Evolutionary conservation across 805 yeast genomes (phyloP), one percentile per base, ranked within the genome.

Genomic region (Saccharomycopsis guyanensis): DNA sequence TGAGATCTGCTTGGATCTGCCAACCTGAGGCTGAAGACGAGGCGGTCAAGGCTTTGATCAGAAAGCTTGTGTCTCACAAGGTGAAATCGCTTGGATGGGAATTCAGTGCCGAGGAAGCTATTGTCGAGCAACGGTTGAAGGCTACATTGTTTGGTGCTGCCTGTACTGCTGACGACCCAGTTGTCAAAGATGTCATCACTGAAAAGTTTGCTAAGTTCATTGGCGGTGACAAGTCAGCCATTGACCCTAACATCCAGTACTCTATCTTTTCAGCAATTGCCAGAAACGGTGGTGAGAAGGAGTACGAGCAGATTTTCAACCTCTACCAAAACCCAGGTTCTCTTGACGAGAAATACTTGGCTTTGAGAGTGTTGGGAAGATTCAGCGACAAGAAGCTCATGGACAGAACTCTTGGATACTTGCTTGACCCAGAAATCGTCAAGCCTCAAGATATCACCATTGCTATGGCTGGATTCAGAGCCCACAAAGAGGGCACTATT

Each of bases 391-490:
- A 68, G 2, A 66, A 68, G 43, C 63, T 80, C 43, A 68, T 78
- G 47, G 66, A 75, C 56, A 76, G 76, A 68, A 75, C 85, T 4
- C 66, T 80, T 24, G 70, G 65, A 2, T 69, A 71, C 58, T 61
- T 80, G 53, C 72, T 81, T 52, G 76, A 80, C 52, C 81, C 82
- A 27, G 64, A 78, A 39, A 68, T 70, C 36, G 69, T 83, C 50
- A 75, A 78, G 55, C 63, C 66, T 34, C 94, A 86, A 68, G 95
- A 86, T 61, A 73, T 82, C 45, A 78, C 78, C 65, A 72, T 78
- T 54, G 94, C 95, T 53, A 71, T 91, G 77, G 75, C 68, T 51
- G 89, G 93, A 37, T 67, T 86, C 68, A 70, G 82, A 56, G 58
- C 74, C 13, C 79, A 78, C 57, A 71, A 66, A 44, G 70, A 67